Evolutionary conservation across 1,284 basidiomycete genomes (phyloP).

Genomic region (Leccinum subrobustum): DNA sequence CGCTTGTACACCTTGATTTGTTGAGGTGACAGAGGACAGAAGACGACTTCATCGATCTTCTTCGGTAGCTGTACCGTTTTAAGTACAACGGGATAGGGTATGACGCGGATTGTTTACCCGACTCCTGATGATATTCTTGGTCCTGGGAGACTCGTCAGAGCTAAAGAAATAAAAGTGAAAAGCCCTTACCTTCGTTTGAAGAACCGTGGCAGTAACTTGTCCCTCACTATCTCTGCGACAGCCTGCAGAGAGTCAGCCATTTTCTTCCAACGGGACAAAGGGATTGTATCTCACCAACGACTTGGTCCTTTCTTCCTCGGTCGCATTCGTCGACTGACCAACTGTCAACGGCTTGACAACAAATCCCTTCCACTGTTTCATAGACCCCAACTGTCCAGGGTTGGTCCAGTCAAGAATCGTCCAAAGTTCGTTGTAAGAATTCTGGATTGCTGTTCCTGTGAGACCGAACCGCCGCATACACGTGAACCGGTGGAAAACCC

Average conservation of each 20-base stretch:
- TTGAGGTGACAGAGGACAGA: conserved; percentile 73
- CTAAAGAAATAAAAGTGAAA: neutral
- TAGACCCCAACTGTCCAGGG: conserved; percentile 64
- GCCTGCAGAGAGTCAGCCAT: conserved; percentile 33
- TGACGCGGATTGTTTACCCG: conserved; percentile 42
- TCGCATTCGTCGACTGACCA: conserved; percentile 67
- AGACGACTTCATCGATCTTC: conserved; percentile 86
- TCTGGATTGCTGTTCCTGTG: conserved; percentile 85
- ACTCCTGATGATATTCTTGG: conserved; percentile 76
- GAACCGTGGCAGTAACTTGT: conserved; percentile 69
- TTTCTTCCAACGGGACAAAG: neutral
- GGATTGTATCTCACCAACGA: conserved; percentile 40
- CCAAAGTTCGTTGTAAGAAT: conserved; percentile 82
- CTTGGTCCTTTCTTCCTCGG: conserved; percentile 58
- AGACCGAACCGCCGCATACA: conserved; percentile 72
- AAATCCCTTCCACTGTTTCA: conserved; percentile 66
- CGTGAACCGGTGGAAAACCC: conserved; percentile 61
- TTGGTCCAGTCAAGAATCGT: conserved; percentile 81
- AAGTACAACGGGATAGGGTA: neutral
- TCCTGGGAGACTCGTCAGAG: conserved; percentile 44
- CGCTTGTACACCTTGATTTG: conserved; percentile 74
- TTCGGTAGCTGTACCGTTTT: conserved; percentile 58
- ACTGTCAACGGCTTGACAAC: conserved; percentile 64
- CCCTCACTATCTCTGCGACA: conserved; percentile 58
- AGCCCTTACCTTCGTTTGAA: conserved; percentile 70